Conservation (phyloP, 208 protist genomes). For the Trichomonas tenax region DNA sequence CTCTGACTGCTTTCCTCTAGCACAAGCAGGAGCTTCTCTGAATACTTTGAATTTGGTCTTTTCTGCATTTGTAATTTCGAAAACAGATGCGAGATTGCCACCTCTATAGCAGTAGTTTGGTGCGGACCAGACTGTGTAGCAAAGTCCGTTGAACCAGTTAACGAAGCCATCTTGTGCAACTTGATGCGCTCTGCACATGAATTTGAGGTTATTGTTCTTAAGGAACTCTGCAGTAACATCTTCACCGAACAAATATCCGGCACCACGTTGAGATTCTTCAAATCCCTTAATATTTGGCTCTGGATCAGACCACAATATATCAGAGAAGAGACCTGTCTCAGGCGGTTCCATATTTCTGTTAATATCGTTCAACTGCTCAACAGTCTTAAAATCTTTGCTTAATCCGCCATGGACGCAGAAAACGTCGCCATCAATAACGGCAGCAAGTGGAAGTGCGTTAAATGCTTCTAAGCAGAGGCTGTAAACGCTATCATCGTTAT, state of each 20-base stretch:
- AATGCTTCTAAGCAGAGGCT: background rate
- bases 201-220: slow-evolving; percentile 1
- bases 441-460: slow-evolving; percentile 4
- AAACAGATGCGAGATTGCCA: slow-evolving; percentile 90
- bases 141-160: slow-evolving; percentile 68
- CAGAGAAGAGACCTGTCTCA: background rate
- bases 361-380: background rate
- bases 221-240: slow-evolving; percentile 13
- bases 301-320: slow-evolving; percentile 21
- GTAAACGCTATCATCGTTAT: slow-evolving; percentile 42
- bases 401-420: slow-evolving; percentile 23
- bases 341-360: background rate
- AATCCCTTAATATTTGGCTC: background rate
- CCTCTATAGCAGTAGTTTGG: slow-evolving; percentile 87
- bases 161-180: slow-evolving; percentile 83
- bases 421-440: background rate
- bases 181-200: slow-evolving; percentile 59
- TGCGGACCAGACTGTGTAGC: slow-evolving; percentile 81
- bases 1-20: background rate
- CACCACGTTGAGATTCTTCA: slow-evolving; percentile 12
- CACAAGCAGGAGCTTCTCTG: background rate
- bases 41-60: slow-evolving; percentile 1
- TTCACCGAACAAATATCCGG: background rate
- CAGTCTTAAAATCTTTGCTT: background rate
- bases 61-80: slow-evolving; percentile 50